Percentiles rank a stretch among this genome's conserved stretches.
Evolutionary conservation across 1,284 basidiomycete species (phyloP).

Genomic region (Ceratobasidium sp.): DNA sequence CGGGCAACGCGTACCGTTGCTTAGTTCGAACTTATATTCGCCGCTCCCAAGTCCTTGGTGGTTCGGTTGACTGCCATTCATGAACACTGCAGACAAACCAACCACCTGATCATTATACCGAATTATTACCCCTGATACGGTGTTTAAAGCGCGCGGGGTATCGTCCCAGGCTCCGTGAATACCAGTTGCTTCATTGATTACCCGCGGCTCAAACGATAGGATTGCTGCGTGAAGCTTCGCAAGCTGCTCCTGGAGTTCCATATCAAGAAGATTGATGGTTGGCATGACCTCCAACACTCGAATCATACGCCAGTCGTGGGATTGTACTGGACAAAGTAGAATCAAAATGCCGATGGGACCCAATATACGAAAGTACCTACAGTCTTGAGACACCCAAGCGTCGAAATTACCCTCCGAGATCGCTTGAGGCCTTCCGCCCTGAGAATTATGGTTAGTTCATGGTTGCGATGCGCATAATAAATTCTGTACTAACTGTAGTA

Average conservation of each 20-base stretch:
- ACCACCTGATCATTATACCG: background rate
- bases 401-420: background rate
- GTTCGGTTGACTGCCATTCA: background rate
- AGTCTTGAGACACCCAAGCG: background rate
- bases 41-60: background rate
- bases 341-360: background rate
- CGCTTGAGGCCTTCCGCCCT: background rate
- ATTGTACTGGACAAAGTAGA: background rate
- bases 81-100: background rate
- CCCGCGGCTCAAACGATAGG: no score
- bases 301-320: background rate
- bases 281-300: background rate
- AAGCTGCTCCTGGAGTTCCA: background rate
- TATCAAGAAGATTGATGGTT: background rate
- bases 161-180: no score
- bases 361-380: background rate
- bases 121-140: background rate
- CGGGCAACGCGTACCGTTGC: background rate
- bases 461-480: background rate
- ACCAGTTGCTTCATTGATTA: no score
- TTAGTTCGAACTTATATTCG: background rate
- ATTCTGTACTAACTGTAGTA: background rate
- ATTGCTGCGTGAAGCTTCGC: background rate
- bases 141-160: no score
- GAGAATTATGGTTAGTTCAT: no score